phyloP scores from a whole-genome alignment of 163 green algal genomes.

The Picocystis sp. region DNA sequence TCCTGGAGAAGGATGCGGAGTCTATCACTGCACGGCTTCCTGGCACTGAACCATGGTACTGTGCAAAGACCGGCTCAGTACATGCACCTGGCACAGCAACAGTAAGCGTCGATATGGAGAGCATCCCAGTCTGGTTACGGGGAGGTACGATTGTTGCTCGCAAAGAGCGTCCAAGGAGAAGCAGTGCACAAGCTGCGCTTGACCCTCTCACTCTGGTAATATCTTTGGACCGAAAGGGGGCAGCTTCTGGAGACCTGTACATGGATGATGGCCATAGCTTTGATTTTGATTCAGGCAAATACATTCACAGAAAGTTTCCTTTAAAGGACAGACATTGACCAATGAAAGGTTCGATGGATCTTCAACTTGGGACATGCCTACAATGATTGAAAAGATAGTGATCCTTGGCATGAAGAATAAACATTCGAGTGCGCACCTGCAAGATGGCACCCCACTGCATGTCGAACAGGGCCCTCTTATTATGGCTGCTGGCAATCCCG shows the following conservation, averaged over 20 bases:
- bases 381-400: no score
- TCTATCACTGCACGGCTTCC: slow-evolving; percentile 29
- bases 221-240: slow-evolving; percentile 36
- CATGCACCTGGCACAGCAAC: no score
- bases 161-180: slow-evolving; percentile 48
- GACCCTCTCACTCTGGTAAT: slow-evolving; percentile 78
- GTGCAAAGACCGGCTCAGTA: no score
- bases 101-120: slow-evolving; percentile 38
- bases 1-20: slow-evolving; percentile 26
- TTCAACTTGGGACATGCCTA: no score
- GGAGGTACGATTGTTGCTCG: slow-evolving; percentile 51
- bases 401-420: no score
- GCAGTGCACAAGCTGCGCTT: slow-evolving; percentile 26
- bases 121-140: slow-evolving; percentile 42
- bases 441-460: no score
- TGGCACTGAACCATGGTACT: slow-evolving; percentile 36
- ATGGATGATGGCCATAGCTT: slow-evolving; percentile 70
- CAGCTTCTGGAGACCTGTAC: slow-evolving; percentile 55
- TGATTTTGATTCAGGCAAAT: slow-evolving; percentile 28
- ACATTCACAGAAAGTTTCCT: no score
- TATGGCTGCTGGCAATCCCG: no score
- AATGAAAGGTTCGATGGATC: no score
- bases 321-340: no score
- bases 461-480: no score
- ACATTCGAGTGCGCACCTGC: no score